Evolutionary conservation across 345 rosid species (phyloP).

Genomic region (Rhodomyrtus tomentosa): DNA sequence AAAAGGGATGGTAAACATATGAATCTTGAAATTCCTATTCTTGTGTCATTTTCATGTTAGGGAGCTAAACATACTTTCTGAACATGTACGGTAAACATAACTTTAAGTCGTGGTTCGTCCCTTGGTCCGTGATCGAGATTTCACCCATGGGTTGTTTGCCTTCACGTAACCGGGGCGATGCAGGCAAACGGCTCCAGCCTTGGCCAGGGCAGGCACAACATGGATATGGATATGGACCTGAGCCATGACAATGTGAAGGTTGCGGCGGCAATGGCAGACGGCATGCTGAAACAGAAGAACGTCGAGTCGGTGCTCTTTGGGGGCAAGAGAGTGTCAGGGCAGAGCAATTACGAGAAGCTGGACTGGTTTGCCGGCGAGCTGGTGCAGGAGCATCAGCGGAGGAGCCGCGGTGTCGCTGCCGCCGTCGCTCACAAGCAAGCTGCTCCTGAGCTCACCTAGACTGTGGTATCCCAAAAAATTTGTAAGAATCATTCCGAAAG

Average conservation of each 20-base stretch:
- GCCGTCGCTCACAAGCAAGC: conserved; percentile 78
- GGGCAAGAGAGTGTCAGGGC: conserved; percentile 66
- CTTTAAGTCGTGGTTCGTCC: background rate
- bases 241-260: conserved; percentile 55
- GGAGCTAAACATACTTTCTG: background rate
- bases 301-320: conserved; percentile 92
- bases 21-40: background rate
- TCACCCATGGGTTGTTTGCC: background rate
- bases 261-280: conserved; percentile 61
- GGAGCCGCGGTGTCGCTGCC: conserved; percentile 73
- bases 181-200: conserved; percentile 76
- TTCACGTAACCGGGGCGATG: background rate
- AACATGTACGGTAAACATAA: too few relatives aligned
- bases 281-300: conserved; percentile 90
- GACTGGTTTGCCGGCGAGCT: conserved; percentile 90
- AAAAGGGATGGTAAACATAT: background rate
- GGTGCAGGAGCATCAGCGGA: conserved; percentile 85
- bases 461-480: background rate
- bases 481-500: background rate
- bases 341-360: conserved; percentile 70
- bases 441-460: background rate
- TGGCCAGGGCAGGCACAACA: conserved; percentile 42
- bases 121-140: background rate
- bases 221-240: conserved; percentile 63
- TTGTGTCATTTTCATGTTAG: background rate